Evolutionary conservation across 257 asterid species (phyloP).

Genomic region (Penstemon newberryi): DNA sequence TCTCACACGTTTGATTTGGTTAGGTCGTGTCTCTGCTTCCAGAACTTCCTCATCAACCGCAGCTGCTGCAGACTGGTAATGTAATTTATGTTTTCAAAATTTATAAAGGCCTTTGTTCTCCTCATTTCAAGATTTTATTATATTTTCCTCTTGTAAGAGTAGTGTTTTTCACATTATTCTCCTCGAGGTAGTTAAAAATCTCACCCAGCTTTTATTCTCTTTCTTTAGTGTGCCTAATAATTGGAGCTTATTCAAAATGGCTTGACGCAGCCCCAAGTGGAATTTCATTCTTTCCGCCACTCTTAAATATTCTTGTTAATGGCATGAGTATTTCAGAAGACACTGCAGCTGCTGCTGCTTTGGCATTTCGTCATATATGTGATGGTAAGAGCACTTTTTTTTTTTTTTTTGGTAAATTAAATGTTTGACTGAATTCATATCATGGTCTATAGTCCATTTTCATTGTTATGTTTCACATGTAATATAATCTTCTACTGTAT

Average conservation of each 20-base stretch:
- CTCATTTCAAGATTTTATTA: constrained; percentile 13
- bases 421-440: constrained; percentile 14
- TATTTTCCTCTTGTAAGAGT: constrained; percentile 17
- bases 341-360: constrained; percentile 93
- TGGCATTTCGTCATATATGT: constrained; percentile 94
- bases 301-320: constrained; percentile 84
- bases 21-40: constrained; percentile 90
- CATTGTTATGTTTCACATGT: constrained; percentile 13
- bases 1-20: constrained; percentile 27
- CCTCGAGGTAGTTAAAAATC: constrained; percentile 20
- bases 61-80: constrained; percentile 93
- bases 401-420: constrained; percentile 6
- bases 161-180: constrained; percentile 21
- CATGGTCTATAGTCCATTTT: constrained; percentile 19
- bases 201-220: constrained; percentile 24
- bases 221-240: constrained; percentile 67
- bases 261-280: constrained; percentile 83
- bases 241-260: constrained; percentile 98
- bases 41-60: constrained; percentile 90
- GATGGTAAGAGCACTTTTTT: constrained; percentile 49
- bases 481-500: constrained; percentile 8
- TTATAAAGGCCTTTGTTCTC: constrained; percentile 8
- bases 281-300: constrained; percentile 79
- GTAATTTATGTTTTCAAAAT: constrained; percentile 22
- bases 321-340: constrained; percentile 96